Percentiles rank a stretch among this genome's conserved stretches.
phyloP scores from a whole-genome alignment of 2,329 filamentous ascomycete species.

The Exophiala spinifera region DNA sequence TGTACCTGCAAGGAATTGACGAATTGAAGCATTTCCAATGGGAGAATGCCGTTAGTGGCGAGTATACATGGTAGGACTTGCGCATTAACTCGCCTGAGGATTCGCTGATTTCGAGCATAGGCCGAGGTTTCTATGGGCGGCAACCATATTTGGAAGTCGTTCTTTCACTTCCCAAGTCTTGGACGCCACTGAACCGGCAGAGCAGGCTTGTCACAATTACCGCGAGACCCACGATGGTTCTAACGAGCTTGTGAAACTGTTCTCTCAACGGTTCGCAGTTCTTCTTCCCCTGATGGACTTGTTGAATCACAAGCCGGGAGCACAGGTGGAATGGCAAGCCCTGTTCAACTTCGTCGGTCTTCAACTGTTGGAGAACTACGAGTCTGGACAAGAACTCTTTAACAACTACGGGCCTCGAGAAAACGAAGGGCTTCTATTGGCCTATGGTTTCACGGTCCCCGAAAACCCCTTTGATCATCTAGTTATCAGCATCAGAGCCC shows the following conservation, averaged over 20 bases:
- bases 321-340: slow-evolving; percentile 58
- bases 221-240: slow-evolving; percentile 29
- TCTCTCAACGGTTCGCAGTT: slow-evolving; percentile 62
- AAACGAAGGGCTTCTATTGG: slow-evolving; percentile 62
- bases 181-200: slow-evolving; percentile 31
- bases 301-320: slow-evolving; percentile 65
- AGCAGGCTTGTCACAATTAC: slow-evolving; percentile 28
- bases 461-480: slow-evolving; percentile 46
- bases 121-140: slow-evolving; percentile 47
- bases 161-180: slow-evolving; percentile 46
- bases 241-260: slow-evolving; percentile 37
- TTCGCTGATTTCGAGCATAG: slow-evolving; percentile 29
- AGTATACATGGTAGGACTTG: slow-evolving; percentile 39
- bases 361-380: slow-evolving; percentile 46
- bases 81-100: neutral
- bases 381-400: slow-evolving; percentile 54
- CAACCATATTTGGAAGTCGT: slow-evolving; percentile 43
- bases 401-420: slow-evolving; percentile 77
- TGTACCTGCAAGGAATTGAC: slow-evolving; percentile 36
- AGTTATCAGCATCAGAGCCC: slow-evolving; percentile 40
- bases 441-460: slow-evolving; percentile 46
- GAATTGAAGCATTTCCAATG: slow-evolving; percentile 35
- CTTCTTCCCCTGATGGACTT: slow-evolving; percentile 70
- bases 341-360: slow-evolving; percentile 39
- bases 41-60: slow-evolving; percentile 29